Percentiles rank a stretch among this genome's conserved stretches.
These are phyloP conservation scores for Herpotrichia juniperi DNA, from an alignment of 2,329 filamentous ascomycete genomes.

Conservation along the genomic window DNA sequence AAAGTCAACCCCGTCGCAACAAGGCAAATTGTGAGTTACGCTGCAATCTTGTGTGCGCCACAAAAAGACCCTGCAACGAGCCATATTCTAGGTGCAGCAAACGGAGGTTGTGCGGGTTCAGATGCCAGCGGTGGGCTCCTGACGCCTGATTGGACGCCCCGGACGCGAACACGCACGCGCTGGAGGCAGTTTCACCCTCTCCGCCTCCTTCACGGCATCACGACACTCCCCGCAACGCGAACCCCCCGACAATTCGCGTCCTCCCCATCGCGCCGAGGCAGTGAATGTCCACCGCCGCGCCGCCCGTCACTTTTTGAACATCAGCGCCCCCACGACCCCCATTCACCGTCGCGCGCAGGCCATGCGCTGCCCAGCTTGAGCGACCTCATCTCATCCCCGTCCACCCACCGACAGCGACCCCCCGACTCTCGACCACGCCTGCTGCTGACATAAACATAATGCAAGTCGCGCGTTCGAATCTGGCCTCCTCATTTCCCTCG, in stretches of 20 bases:
- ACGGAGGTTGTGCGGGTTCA: too few relatives aligned
- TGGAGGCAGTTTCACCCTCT: not conserved
- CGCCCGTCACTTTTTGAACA: not conserved
- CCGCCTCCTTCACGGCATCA: conserved; percentile 1
- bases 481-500: conserved; percentile 35
- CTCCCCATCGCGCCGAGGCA: conserved; percentile 1
- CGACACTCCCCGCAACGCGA: conserved; percentile 2
- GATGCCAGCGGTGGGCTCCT: not conserved
- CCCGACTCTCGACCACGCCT: conserved; percentile 5
- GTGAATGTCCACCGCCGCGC: not conserved
- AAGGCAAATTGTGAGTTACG: not conserved
- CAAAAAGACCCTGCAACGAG: too few relatives aligned
- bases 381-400: not conserved
- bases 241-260: not conserved
- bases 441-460: conserved; percentile 30
- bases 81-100: too few relatives aligned
- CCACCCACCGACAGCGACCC: conserved; percentile 17
- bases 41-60: too few relatives aligned
- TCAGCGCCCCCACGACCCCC: not conserved
- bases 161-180: conserved; percentile 13
- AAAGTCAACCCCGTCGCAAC: too few relatives aligned
- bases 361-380: conserved; percentile 7
- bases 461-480: conserved; percentile 42
- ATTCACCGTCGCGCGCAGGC: conserved; percentile 1
- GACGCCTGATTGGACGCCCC: conserved; percentile 23